Base-by-base conservation (phyloP, 2,329 filamentous ascomycete genomes). In the Aspergillus candidus region DNA sequence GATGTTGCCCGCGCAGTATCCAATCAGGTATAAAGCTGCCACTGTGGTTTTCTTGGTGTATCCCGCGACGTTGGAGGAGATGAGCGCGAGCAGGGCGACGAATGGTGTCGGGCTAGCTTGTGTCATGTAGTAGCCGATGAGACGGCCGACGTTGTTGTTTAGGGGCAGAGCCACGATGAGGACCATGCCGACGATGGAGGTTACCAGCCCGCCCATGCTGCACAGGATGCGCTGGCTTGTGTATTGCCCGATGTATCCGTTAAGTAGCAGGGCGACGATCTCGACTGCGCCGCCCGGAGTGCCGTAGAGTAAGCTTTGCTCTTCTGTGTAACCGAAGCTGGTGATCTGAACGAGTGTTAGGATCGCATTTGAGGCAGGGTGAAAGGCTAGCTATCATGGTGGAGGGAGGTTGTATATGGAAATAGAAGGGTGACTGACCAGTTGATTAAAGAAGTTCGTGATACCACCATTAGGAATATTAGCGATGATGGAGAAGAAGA, bases 81-180 rank as follows among this genome's bases (percentile, higher is more conserved):
- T 78, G 31, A 86, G 69, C 18, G 77, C 79, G 4, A 86, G 63
- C 12, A 86, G 63, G 4, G 78, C 78, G 1, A 84, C 81, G 49
- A 85, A 85, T 0, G 78, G 72, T 1, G 79, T 80, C 0, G 81
- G 74, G 10, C 70, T 72, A 1, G 79, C 75, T 55, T 78, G 74
- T 0, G 78, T 83, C 40, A 86, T 65, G 62, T 85, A 86, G 59
- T 83, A 86, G 0, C 80, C 81, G 2, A 80, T 72, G 10, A 84
- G 68, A 0, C 78, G 72, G 10, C 81, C 83, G 2, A 67, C 70
- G 47, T 75, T 77, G 52, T 78, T 78, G n/a, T 66, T 60, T 4
- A 78, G 58, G 0, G 80, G 79, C 3, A 86, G 66, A 2, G 77
- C 78, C 8, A 83, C 75, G 46, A 86, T 80, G n/a, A 85, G 71